Evolutionary conservation across 208 protist species (phyloP), one percentile per base, ranked within the genome.

Genomic region (Leptomonas seymouri): DNA sequence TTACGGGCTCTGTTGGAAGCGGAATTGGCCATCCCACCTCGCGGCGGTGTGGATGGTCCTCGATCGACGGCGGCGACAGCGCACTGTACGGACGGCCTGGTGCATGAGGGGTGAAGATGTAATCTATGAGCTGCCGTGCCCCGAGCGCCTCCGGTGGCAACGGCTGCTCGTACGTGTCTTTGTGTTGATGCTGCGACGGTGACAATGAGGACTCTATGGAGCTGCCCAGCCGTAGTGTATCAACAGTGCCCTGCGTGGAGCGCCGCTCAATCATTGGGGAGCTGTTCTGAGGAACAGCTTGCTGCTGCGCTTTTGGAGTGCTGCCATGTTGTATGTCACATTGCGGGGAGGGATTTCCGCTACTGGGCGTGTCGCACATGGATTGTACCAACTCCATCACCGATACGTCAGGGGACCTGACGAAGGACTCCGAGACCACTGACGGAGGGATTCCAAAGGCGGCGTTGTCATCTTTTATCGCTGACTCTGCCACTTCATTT

Each of bases 1-100:
- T 83, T n/a, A 86, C 67, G 16, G 86, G 83, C 76, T 87, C 83
- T 7, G 74, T 67, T 16, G 76, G 61, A 1, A 84, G 57, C 36
- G 73, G 67, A 27, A 92, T 72, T 28, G 74, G 84, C 69, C 78
- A 64, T 45, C 76, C 77, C 11, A 78, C 66, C 65, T 86, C 81
- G 18, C 51, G 67, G 20, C 66, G 57, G 1, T 58, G 70, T 14
- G 81, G 68, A 1, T 44, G 74, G 12, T 62, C 55, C 18, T 69
- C 58, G 1, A 50, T 71, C 15, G 66, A 65, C 21, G 74, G 72
- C 36, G 74, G 77, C 21, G 69, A 82, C 25, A 86, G 57, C 15
- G 56, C 53, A 36, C 74, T 76, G 45, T 72, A 54, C 36, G 64
- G 56, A n/a, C 69, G 55, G 5, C 59, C 54, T 45, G 60, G 67